Conservation (phyloP, 805 yeast species). For the Barnettozyma californica region DNA sequence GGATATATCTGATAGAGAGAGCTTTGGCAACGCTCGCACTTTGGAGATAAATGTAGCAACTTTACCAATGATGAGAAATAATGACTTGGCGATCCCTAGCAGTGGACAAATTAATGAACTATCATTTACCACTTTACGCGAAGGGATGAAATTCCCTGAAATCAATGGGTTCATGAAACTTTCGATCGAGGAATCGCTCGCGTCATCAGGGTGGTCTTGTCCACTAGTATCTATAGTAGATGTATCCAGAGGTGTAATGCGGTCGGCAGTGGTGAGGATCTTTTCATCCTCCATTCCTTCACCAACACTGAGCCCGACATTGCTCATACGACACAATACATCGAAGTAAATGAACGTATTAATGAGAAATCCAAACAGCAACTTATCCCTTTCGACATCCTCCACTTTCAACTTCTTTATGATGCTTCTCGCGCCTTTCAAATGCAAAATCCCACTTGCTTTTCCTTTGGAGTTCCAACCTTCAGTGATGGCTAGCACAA, state of each 20-base stretch:
- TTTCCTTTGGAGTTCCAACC: constrained; percentile 62
- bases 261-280: constrained; percentile 9
- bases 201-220: background rate
- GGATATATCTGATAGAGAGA: constrained; percentile 44
- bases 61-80: constrained; percentile 60
- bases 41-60: constrained; percentile 52
- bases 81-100: constrained; percentile 59
- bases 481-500: constrained; percentile 59
- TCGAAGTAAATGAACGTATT: constrained; percentile 65
- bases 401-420: constrained; percentile 35
- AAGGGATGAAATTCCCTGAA: constrained; percentile 5
- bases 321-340: constrained; percentile 61
- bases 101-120: constrained; percentile 48
- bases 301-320: constrained; percentile 17
- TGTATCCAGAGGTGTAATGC: background rate
- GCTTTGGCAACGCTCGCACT: constrained; percentile 37
- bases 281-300: constrained; percentile 13
- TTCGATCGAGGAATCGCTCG: constrained; percentile 2
- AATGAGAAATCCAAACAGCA: constrained; percentile 20
- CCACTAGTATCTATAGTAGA: background rate
- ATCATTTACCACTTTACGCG: constrained; percentile 1
- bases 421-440: constrained; percentile 61
- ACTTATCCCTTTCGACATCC: constrained; percentile 11
- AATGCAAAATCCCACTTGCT: constrained; percentile 61
- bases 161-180: constrained; percentile 7